Evolutionary conservation across 306 rosid genomes (phyloP).

Genomic region (Parietaria judaica): DNA sequence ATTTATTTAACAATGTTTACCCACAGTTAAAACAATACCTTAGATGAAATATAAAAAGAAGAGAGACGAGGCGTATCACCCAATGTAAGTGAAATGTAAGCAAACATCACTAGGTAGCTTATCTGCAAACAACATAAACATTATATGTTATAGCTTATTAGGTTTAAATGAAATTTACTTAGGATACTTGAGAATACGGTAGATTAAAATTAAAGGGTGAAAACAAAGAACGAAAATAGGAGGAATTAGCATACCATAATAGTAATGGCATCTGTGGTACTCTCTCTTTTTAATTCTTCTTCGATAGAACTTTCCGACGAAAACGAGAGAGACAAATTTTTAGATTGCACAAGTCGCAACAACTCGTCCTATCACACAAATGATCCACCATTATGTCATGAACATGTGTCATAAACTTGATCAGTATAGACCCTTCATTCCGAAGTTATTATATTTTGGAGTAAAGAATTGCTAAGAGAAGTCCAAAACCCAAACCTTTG

Average conservation of each 20-base stretch:
- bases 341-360: constrained; percentile 64
- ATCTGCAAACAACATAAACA: constrained; percentile 44
- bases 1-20: not conserved
- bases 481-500: constrained; percentile 53
- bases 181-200: constrained; percentile 1
- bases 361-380: constrained; percentile 60
- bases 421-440: too few species aligned
- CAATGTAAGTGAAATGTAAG: constrained; percentile 90
- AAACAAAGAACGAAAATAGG: not conserved
- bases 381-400: not conserved
- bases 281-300: constrained; percentile 94
- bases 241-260: constrained; percentile 51
- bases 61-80: constrained; percentile 66
- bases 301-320: constrained; percentile 97
- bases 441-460: too few species aligned
- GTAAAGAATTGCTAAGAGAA: too few species aligned
- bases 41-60: constrained; percentile 79
- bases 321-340: constrained; percentile 81
- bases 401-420: too few species aligned
- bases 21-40: constrained; percentile 44
- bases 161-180: too few species aligned
- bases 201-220: not conserved
- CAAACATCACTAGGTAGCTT: constrained; percentile 98
- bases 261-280: constrained; percentile 90
- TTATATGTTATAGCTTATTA: constrained; percentile 13